Percentiles rank a stretch among this genome's conserved stretches.
Conservation (phyloP, 352 stramenopile species). For the Pythium phragmitis region DNA sequence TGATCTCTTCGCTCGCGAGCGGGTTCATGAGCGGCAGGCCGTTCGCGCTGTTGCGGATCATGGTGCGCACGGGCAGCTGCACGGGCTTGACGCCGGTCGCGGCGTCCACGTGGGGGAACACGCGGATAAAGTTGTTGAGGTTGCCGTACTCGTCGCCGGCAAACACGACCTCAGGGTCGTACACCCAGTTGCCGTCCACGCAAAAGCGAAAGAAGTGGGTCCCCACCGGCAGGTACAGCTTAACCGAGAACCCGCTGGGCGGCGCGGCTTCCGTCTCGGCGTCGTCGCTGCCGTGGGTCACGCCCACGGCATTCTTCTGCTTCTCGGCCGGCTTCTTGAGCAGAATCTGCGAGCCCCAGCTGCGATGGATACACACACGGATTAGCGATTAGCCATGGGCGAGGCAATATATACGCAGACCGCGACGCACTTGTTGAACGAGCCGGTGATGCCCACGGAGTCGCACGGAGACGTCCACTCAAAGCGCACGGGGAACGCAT, state of each 20-base stretch:
- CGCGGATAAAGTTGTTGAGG: slow-evolving; percentile 85
- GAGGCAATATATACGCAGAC: not conserved
- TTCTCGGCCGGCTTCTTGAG: slow-evolving; percentile 32
- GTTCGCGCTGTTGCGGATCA: slow-evolving; percentile 54
- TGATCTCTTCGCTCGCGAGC: slow-evolving; percentile 53
- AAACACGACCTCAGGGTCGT: slow-evolving; percentile 82
- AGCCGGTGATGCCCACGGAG: slow-evolving; percentile 69
- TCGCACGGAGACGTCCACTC: slow-evolving; percentile 56
- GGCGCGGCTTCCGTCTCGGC: slow-evolving; percentile 6
- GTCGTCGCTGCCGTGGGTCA: slow-evolving; percentile 3
- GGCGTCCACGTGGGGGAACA: slow-evolving; percentile 29
- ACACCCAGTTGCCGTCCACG: slow-evolving; percentile 79
- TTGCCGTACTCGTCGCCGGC: slow-evolving; percentile 84
- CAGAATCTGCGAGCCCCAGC: slow-evolving; percentile 77
- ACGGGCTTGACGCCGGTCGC: slow-evolving; percentile 40
- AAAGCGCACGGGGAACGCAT: slow-evolving; percentile 57
- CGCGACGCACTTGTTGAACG: slow-evolving; percentile 72
- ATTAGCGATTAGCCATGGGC: not conserved
- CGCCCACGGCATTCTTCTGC: slow-evolving; percentile 13
- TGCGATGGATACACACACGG: slow-evolving; percentile 19
- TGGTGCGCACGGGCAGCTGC: slow-evolving; percentile 63
- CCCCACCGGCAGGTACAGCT: slow-evolving; percentile 62
- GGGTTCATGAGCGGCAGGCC: slow-evolving; percentile 77
- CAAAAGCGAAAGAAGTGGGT: slow-evolving; percentile 82
- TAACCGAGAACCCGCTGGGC: slow-evolving; percentile 29